phyloP scores from a whole-genome alignment of 495 filamentous ascomycete species.

The Antarctomyces pellizariae region DNA sequence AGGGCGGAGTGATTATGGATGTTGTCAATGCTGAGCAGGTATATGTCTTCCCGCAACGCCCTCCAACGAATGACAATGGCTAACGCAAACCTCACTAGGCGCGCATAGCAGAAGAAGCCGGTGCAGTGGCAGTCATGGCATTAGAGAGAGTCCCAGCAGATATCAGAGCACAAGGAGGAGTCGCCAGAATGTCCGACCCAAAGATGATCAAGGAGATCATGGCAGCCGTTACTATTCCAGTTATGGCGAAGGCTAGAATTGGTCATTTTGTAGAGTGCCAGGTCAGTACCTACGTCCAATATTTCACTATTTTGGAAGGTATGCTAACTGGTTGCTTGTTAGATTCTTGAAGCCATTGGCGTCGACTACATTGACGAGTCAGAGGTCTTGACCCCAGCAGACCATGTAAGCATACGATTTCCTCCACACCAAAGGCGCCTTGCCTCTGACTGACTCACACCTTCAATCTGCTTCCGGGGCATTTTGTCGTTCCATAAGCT shows the following conservation, averaged over 20 bases:
- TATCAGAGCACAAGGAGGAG: conserved; percentile 78
- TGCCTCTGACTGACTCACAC: too few relatives aligned
- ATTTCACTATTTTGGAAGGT: background rate
- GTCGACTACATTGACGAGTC: conserved; percentile 97
- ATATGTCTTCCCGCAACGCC: conserved; percentile 5
- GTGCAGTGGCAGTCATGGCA: conserved; percentile 92
- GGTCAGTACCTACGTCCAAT: conserved; percentile 22
- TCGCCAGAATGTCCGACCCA: conserved; percentile 93
- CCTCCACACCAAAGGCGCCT: too few relatives aligned
- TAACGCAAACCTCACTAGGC: conserved; percentile 25
- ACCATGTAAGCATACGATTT: too few relatives aligned
- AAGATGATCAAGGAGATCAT: conserved; percentile 92
- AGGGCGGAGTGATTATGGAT: conserved; percentile 99
- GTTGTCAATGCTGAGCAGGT: conserved; percentile 85
- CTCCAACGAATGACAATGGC: conserved; percentile 4
- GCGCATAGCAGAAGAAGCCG: conserved; percentile 90
- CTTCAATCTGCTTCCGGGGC: too few relatives aligned
- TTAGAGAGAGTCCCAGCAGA: conserved; percentile 94
- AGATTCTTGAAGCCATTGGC: conserved; percentile 86
- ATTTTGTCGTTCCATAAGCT: too few relatives aligned
- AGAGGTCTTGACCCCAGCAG: conserved; percentile 90
- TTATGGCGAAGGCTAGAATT: conserved; percentile 98
- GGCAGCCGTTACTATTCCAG: conserved; percentile 88
- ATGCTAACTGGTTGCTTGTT: background rate
- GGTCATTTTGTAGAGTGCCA: conserved; percentile 96